Conservation (phyloP, 768 basidiomycete species). For the Sistotremastrum suecicum region DNA sequence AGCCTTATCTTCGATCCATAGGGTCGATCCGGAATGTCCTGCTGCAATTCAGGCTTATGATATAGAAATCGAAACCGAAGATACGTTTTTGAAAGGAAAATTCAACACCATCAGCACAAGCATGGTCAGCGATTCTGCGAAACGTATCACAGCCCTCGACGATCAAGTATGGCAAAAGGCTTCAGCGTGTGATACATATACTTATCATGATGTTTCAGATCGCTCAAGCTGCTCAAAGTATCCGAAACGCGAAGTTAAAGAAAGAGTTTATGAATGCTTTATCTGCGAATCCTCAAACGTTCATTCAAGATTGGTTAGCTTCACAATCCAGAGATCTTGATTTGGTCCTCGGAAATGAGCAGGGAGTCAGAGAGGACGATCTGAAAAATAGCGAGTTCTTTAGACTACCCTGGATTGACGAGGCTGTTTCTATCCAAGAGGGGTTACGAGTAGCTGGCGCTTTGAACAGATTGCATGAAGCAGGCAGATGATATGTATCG, state of each 20-base stretch:
- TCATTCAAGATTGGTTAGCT: conserved; percentile 84
- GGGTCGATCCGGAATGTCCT: conserved; percentile 36
- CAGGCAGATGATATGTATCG: no score
- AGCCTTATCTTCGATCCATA: conserved; percentile 3
- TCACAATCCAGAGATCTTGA: conserved; percentile 88
- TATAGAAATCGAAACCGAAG: conserved; percentile 80
- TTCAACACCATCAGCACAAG: conserved; percentile 56
- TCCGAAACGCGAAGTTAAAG: conserved; percentile 80
- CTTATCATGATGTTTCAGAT: conserved; percentile 32
- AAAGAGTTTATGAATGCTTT: conserved; percentile 77
- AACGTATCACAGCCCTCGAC: conserved; percentile 59
- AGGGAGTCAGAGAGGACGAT: conserved; percentile 77
- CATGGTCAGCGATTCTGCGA: conserved; percentile 55
- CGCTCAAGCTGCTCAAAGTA: conserved; percentile 66
- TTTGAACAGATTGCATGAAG: no score
- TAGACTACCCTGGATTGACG: conserved; percentile 81
- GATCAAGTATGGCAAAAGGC: conserved; percentile 56
- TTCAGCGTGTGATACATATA: not conserved
- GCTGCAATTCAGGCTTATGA: conserved; percentile 64
- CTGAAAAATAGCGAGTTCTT: conserved; percentile 83
- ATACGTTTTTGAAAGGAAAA: conserved; percentile 52
- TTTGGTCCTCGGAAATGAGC: conserved; percentile 73
- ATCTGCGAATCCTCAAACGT: conserved; percentile 58
- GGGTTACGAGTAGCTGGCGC: conserved; percentile 46
- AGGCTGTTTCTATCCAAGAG: conserved; percentile 77